Evolutionary conservation across 257 asterid genomes (phyloP), one percentile per base, ranked within the genome.

Genomic region (Nicotiana undulata): DNA sequence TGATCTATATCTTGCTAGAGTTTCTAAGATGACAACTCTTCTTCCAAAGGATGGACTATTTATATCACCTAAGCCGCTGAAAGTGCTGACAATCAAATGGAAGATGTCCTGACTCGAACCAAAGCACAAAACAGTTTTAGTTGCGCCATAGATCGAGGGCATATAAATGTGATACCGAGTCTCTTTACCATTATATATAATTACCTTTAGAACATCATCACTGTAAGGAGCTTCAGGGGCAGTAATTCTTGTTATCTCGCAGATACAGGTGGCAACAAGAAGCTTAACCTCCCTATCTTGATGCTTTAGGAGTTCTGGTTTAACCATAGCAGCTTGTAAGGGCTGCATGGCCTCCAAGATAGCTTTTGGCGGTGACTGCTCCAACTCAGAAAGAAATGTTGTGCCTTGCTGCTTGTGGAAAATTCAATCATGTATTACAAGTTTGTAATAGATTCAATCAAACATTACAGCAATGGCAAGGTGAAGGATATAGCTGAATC

Each of bases 181-280:
- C 37, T 49, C 61, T 49, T 22, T 59, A 51, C 61, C 61, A 74
- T 74, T 49, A 74, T 29, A 17, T n/a, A 63, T 52, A 80, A 55
- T 63, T 89, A 96, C 99, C 98, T 94, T 96, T 77, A 96, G 83
- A 72, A 90, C 81, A 84, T 93, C 96, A 81, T 96, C 99, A 53
- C 87, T 90, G 64, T 91, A 96, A 34, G 99, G 99, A 83, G 98
- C 93, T 84, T 93, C 97, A 0, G 99, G 99, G 79, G 99, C 98
- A 83, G 98, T 96, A 68, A 96, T 94, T 82, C 99, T 91, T 82
- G 97, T 94, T 84, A 96, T 96, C 87, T 96, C 99, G 81, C 99
- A 96, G 20, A 92, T 88, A 85, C 99, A 94, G 12, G 98, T 90
- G 82, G 99, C 98, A 58, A 96, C 97, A 56, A 93, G 94, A 83